Evolutionary conservation across 208 protist species (phyloP), one percentile per base, ranked within the genome.

Genomic region (Porcisia hertigi): DNA sequence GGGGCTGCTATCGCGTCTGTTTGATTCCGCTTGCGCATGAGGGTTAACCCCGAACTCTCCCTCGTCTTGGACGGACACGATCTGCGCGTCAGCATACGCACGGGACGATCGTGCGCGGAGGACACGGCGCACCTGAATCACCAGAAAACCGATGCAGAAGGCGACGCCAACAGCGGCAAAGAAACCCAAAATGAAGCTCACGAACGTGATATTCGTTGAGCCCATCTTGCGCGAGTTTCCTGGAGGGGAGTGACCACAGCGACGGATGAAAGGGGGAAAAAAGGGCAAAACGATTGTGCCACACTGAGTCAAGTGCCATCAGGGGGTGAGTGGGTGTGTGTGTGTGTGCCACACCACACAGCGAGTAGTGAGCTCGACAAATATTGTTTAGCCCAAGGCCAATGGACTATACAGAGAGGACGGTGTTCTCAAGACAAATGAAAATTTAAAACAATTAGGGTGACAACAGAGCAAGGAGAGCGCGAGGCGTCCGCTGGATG

Each of bases 1-100:
- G 7, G 62, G 5, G 39, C 20, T 4, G 39, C 43, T 49, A 47
- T 16, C 39, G 39, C 62, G 5, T 66, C 62, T 66, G 62, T 41
- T 41, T 18, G 20, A 12, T 25, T 11, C 39, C 3, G 20, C 62
- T 70, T 12, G 65, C 45, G 4, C 41, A 41, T 41, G 11, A 41
- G 11, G 45, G n/a, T 25, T 36, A 23, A 20, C 41, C 45, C 45
- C 65, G 18, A 70, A 70, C 65, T 30, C 65, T 23, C 65, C 25
- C 45, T 78, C 74, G 16, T 73, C 66, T 18, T 78, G 74, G 20
- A 78, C 16, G 34, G 64, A 49, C 20, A 78, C 60, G 23, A 45
- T 78, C 30, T 73, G 65, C 25, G 64, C 66, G 3, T 72, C 65
- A 3, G 45, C 57, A 52, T 78, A 78, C 30, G 36, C 57, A 25